Percentiles rank a stretch among this genome's conserved stretches.
These are phyloP conservation scores for Hyaloscypha finlandica DNA, from an alignment of 495 filamentous ascomycete genomes.

Conservation along the genomic window DNA sequence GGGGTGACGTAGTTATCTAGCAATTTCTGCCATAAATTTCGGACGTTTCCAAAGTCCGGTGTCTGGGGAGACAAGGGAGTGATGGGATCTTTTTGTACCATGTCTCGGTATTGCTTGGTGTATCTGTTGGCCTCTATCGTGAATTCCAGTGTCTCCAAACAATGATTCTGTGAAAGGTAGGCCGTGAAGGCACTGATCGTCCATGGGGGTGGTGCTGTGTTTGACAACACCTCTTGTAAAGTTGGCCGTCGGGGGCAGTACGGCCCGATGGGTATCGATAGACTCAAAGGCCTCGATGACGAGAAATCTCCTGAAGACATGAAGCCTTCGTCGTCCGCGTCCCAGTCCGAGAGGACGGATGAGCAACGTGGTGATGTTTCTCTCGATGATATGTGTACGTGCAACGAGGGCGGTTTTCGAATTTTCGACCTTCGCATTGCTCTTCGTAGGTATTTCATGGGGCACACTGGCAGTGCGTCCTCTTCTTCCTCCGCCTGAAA, in stretches of 20 bases:
- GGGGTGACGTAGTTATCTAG: conserved; percentile 76
- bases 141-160: conserved; percentile 95
- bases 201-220: conserved; percentile 86
- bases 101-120: conserved; percentile 66
- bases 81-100: conserved; percentile 39
- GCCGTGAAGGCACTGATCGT: conserved; percentile 95
- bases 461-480: conserved; percentile 13
- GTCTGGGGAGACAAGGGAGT: conserved; percentile 47
- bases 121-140: conserved; percentile 96
- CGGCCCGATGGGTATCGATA: conserved; percentile 60
- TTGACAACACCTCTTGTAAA: conserved; percentile 83
- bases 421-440: conserved; percentile 48
- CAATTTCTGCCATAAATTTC: conserved; percentile 69
- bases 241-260: conserved; percentile 78
- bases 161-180: conserved; percentile 97
- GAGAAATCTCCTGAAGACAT: conserved; percentile 49
- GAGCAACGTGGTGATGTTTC: conserved; percentile 36
- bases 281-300: conserved; percentile 60
- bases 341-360: conserved; percentile 50
- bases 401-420: conserved; percentile 50
- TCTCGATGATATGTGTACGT: conserved; percentile 45
- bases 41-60: conserved; percentile 68
- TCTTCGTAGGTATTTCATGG: conserved; percentile 38
- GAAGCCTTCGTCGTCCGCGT: conserved; percentile 58
- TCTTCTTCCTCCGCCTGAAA: conserved; percentile 11